Percentiles rank a stretch among this genome's conserved stretches.
These are phyloP conservation scores for Paraphysoderma sedebokerense DNA, from an alignment of 371 early-diverging fungal genomes.

Conservation along the genomic window DNA sequence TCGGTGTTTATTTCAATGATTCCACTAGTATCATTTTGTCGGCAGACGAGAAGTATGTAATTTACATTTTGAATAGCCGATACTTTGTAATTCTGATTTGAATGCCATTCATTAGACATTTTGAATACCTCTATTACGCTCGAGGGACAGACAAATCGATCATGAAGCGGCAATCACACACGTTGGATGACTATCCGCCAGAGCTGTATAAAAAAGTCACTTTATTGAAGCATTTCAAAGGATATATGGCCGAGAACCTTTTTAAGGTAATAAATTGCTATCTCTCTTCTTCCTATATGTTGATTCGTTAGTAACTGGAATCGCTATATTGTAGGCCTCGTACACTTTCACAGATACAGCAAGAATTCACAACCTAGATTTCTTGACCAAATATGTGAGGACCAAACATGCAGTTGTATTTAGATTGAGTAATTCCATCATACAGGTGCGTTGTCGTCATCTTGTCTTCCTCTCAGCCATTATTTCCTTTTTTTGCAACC, in stretches of 20 bases:
- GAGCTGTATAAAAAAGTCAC: slow-evolving; percentile 46
- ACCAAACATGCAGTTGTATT: slow-evolving; percentile 47
- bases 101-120: slow-evolving; percentile 11
- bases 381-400: slow-evolving; percentile 43
- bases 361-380: slow-evolving; percentile 19
- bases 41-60: slow-evolving; percentile 30
- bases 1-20: slow-evolving; percentile 76
- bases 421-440: slow-evolving; percentile 40
- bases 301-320: too few species aligned
- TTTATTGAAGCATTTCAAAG: slow-evolving; percentile 36
- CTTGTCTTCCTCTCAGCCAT: neutral
- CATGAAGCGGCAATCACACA: slow-evolving; percentile 18
- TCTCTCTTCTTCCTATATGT: neutral
- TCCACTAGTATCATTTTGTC: slow-evolving; percentile 41
- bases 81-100: too few species aligned
- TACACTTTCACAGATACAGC: neutral
- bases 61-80: neutral
- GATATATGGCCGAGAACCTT: slow-evolving; percentile 45
- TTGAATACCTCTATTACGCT: slow-evolving; percentile 30
- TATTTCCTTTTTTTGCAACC: neutral
- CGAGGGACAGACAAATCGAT: slow-evolving; percentile 6
- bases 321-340: too few species aligned
- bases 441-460: slow-evolving; percentile 35
- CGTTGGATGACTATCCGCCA: slow-evolving; percentile 21
- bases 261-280: slow-evolving; percentile 7